Evolutionary conservation across 2,329 filamentous ascomycete genomes (phyloP).

Genomic region (Sclerotinia nivalis): DNA sequence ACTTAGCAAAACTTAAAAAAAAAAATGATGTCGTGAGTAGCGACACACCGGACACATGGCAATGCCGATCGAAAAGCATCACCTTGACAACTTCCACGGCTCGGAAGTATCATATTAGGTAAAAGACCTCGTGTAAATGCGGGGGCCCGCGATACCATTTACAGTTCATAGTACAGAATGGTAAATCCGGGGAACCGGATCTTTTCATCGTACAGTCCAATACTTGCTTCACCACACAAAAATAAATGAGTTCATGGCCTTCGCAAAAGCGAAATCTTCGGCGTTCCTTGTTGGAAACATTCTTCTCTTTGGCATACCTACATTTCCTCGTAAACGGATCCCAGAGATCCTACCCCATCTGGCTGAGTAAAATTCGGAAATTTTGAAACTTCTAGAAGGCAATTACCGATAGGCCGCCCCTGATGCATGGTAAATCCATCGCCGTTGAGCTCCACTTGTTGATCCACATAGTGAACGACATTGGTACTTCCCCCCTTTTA

Average conservation of each 20-base stretch:
- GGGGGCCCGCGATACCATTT: conserved; percentile 16
- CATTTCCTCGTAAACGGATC: neutral
- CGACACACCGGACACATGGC: conserved; percentile 12
- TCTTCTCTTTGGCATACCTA: neutral
- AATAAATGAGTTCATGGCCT: neutral
- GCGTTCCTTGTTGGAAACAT: neutral
- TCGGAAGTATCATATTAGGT: conserved; percentile 18
- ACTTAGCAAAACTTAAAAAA: neutral
- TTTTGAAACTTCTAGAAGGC: conserved; percentile 19
- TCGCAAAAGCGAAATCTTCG: neutral
- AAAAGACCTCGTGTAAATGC: conserved; percentile 18
- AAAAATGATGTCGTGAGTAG: neutral
- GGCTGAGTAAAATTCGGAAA: conserved; percentile 15
- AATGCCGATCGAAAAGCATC: neutral
- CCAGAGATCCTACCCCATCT: neutral
- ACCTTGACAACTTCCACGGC: neutral
- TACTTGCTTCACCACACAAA: conserved; percentile 13
- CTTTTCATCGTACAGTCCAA: conserved; percentile 19
- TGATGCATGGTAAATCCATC: conserved; percentile 15
- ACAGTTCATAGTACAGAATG: conserved; percentile 15
- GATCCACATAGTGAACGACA: conserved; percentile 10
- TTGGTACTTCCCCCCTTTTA: conserved; percentile 4
- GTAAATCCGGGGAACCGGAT: conserved; percentile 20
- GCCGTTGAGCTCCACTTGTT: conserved; percentile 15
- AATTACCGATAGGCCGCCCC: conserved; percentile 22